These are phyloP conservation scores for Coffea canephora DNA, from an alignment of 257 asterid species.

Conservation along the genomic window DNA sequence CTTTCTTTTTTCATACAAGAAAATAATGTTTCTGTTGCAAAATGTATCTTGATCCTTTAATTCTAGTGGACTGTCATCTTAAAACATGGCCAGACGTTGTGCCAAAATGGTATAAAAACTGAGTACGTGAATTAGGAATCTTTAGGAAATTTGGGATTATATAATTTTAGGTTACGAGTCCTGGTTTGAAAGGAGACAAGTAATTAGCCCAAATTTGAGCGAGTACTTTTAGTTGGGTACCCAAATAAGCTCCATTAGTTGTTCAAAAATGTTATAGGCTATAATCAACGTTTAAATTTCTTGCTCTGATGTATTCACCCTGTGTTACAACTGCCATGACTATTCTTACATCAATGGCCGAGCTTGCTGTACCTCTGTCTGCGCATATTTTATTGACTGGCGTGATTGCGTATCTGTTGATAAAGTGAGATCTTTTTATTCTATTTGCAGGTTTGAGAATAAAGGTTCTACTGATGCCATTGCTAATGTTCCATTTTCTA, in stretches of 20 bases:
- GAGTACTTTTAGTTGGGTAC: neutral
- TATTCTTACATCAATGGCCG: too few species aligned
- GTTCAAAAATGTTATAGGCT: neutral
- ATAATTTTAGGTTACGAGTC: neutral
- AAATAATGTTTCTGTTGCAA: neutral
- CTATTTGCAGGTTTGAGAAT: too few species aligned
- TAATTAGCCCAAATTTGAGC: neutral
- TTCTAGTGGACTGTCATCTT: neutral
- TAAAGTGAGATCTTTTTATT: too few species aligned
- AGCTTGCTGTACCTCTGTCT: neutral
- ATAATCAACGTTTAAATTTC: neutral
- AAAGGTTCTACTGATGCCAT: too few species aligned
- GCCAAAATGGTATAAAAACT: neutral
- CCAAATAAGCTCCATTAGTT: neutral
- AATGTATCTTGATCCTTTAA: neutral
- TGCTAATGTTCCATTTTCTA: too few species aligned
- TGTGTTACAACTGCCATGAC: neutral
- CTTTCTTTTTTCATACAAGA: neutral
- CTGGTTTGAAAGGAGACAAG: neutral
- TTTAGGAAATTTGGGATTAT: neutral
- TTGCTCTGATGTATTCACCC: neutral
- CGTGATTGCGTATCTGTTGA: too few species aligned
- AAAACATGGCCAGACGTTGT: neutral
- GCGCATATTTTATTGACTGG: too few species aligned
- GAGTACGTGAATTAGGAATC: neutral